Conservation (phyloP, 2,329 filamentous ascomycete species). For the Ustulina deusta region DNA sequence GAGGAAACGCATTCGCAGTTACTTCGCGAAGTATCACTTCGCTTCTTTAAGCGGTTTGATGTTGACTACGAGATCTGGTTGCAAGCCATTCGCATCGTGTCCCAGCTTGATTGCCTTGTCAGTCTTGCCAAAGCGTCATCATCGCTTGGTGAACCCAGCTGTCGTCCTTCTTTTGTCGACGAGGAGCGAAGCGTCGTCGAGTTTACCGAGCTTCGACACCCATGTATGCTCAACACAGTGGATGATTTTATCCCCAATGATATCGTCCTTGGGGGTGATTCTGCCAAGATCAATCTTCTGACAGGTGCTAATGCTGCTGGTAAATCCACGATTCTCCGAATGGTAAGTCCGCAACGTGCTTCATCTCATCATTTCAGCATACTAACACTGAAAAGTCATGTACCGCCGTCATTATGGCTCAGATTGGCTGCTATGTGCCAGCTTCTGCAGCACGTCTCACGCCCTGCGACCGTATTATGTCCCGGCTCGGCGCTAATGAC, state of each 20-base stretch:
- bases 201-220: slow-evolving; percentile 91
- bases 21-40: slow-evolving; percentile 83
- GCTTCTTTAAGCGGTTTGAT: slow-evolving; percentile 91
- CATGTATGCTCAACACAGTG: slow-evolving; percentile 90
- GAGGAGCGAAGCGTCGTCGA: slow-evolving; percentile 88
- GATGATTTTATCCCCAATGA: slow-evolving; percentile 98
- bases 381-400: slow-evolving; percentile 72
- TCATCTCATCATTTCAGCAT: not conserved
- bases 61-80: slow-evolving; percentile 88
- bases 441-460: slow-evolving; percentile 85
- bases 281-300: slow-evolving; percentile 86
- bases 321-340: slow-evolving; percentile 94
- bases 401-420: slow-evolving; percentile 95
- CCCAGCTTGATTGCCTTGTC: slow-evolving; percentile 94
- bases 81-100: slow-evolving; percentile 86
- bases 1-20: slow-evolving; percentile 95
- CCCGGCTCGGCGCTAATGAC: slow-evolving; percentile 94
- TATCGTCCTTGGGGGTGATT: slow-evolving; percentile 83
- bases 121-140: slow-evolving; percentile 90
- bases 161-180: slow-evolving; percentile 88
- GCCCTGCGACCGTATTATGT: slow-evolving; percentile 98
- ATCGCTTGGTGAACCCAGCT: slow-evolving; percentile 86
- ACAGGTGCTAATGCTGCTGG: slow-evolving; percentile 97
- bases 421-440: slow-evolving; percentile 93
- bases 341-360: slow-evolving; percentile 69